A percentile compares a stretch with the other conserved stretches of the same genome.
These are phyloP conservation scores for Breviolum minutum DNA, from an alignment of 73 alveolate genomes.

Conservation along the genomic window DNA sequence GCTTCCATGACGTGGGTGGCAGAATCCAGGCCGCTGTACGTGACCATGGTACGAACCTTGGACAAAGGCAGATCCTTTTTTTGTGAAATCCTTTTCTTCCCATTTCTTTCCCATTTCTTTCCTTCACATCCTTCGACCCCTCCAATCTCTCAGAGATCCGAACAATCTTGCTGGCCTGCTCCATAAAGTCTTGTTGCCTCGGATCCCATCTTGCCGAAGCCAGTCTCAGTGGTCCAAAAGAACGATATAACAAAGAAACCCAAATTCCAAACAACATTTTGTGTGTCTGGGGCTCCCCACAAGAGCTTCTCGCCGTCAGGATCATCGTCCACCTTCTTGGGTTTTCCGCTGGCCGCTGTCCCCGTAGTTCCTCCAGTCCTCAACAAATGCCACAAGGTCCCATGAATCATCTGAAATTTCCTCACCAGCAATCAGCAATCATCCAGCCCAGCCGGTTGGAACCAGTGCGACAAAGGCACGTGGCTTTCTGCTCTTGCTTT, in stretches of 20 bases:
- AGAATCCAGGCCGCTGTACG: slow-evolving; percentile 58
- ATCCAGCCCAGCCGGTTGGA: background rate
- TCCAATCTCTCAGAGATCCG: background rate
- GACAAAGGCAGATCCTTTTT: background rate
- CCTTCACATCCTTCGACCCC: too few relatives aligned
- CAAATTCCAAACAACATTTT: too few relatives aligned
- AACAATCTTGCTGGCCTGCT: slow-evolving; percentile 81
- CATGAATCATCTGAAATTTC: background rate
- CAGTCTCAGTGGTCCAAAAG: background rate
- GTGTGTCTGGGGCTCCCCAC: background rate
- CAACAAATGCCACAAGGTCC: background rate
- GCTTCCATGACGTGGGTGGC: slow-evolving; percentile 56
- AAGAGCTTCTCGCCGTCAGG: slow-evolving; percentile 92
- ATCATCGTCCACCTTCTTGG: slow-evolving; percentile 86
- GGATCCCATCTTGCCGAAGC: background rate
- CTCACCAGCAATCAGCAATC: background rate
- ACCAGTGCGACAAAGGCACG: background rate
- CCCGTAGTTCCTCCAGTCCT: background rate
- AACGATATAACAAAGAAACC: background rate
- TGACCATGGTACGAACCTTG: slow-evolving; percentile 85
- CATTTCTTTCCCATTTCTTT: too few relatives aligned
- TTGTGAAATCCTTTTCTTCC: too few relatives aligned
- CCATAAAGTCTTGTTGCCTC: slow-evolving; percentile 94
- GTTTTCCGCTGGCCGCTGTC: slow-evolving; percentile 10
- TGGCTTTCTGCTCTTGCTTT: slow-evolving; percentile 59